phyloP scores from a whole-genome alignment of 78 protist genomes.

The Mastigamoeba balamuthi region DNA sequence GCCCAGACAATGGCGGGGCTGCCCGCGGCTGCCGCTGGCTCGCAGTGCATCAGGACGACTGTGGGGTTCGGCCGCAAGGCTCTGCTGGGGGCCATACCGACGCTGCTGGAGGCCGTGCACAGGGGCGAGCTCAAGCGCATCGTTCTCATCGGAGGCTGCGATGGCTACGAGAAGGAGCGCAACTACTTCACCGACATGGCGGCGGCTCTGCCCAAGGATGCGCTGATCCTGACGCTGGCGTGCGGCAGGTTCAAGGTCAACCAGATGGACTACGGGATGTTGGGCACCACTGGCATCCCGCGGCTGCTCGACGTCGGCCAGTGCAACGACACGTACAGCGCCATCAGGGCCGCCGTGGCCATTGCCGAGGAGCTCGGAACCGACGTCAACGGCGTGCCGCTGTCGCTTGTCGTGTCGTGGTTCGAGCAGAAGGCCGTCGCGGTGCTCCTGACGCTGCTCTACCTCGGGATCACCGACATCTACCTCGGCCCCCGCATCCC shows the following conservation, averaged over 20 bases:
- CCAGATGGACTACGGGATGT: conserved; percentile 19
- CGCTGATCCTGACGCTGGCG: conserved; percentile 10
- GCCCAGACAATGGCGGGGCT: conserved; percentile 17
- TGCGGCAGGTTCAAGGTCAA: conserved; percentile 66
- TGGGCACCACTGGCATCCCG: conserved; percentile 78
- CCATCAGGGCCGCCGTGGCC: conserved; percentile 61
- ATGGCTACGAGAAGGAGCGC: conserved; percentile 56
- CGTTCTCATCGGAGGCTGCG: conserved; percentile 81
- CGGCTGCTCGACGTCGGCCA: conserved; percentile 82
- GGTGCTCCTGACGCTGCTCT: conserved; percentile 52
- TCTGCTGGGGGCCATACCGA: conserved; percentile 21
- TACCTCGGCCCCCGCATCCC: conserved; percentile 71
- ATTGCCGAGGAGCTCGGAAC: conserved; percentile 21
- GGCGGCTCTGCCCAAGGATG: neutral
- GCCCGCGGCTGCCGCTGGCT: neutral
- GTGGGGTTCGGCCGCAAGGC: conserved; percentile 4
- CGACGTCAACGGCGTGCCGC: conserved; percentile 53
- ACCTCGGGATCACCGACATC: conserved; percentile 58
- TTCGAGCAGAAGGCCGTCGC: conserved; percentile 80
- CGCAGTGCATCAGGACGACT: neutral
- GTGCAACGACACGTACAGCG: conserved; percentile 79
- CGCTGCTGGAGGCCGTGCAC: conserved; percentile 42
- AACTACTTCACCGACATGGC: conserved; percentile 57
- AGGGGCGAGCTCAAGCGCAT: conserved; percentile 48
- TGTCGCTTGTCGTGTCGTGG: conserved; percentile 46